Evolutionary conservation across 2,329 filamentous ascomycete species (phyloP).

Genomic region (Aspergillus chevalieri): DNA sequence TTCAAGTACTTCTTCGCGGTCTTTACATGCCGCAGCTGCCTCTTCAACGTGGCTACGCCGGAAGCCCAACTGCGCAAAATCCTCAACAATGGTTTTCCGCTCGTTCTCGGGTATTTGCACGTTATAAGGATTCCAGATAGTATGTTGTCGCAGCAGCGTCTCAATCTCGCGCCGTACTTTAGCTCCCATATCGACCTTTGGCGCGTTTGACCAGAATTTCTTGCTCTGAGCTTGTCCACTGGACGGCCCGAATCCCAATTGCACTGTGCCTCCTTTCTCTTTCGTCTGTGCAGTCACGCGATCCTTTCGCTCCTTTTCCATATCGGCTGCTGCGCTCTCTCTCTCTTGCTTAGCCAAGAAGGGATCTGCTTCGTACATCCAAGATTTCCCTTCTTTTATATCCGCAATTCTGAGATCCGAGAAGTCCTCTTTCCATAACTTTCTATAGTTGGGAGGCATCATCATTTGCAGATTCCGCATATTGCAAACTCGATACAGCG

Average conservation of each 20-base stretch:
- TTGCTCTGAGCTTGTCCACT: constrained; percentile 42
- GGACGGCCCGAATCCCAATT: constrained; percentile 40
- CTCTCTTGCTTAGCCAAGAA: constrained; percentile 75
- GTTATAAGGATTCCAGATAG: constrained; percentile 79
- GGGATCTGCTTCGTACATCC: constrained; percentile 94
- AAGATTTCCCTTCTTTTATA: constrained; percentile 66
- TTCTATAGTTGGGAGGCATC: constrained; percentile 81
- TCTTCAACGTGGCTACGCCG: constrained; percentile 85
- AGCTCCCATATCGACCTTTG: constrained; percentile 88
- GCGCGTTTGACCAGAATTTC: constrained; percentile 74
- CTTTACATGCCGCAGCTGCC: constrained; percentile 79
- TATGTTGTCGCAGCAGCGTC: constrained; percentile 66
- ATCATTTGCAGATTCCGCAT: constrained; percentile 96
- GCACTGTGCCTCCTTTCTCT: constrained; percentile 61
- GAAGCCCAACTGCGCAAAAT: constrained; percentile 75
- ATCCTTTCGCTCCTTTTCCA: constrained; percentile 74
- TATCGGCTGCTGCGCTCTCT: constrained; percentile 67
- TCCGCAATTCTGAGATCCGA: constrained; percentile 75
- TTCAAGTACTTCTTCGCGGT: constrained; percentile 85
- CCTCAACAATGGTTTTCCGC: constrained; percentile 59
- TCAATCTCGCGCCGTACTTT: constrained; percentile 75
- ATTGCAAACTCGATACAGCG: constrained; percentile 82
- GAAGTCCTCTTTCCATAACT: constrained; percentile 86
- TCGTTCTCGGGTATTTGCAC: constrained; percentile 57
- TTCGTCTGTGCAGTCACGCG: constrained; percentile 54